These are phyloP conservation scores for Amyloporia xantha DNA, from an alignment of 768 basidiomycete species.

Conservation along the genomic window DNA sequence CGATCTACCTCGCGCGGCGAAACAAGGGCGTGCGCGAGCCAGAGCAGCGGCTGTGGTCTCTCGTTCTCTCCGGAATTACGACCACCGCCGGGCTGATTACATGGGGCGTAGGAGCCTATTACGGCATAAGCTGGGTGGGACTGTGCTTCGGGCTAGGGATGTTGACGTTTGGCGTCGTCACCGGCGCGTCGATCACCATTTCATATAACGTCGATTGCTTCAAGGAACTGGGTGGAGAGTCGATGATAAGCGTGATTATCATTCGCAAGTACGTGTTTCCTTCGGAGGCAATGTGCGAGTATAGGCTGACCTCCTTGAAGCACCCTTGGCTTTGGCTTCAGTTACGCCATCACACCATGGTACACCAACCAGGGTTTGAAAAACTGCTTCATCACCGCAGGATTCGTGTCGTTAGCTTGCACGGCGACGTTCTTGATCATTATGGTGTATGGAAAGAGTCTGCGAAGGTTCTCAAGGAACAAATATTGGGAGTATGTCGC, in stretches of 20 bases:
- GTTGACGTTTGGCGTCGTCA: neutral
- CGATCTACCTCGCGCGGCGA: constrained; percentile 16
- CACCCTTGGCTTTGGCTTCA: neutral
- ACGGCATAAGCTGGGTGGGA: neutral
- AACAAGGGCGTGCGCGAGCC: constrained; percentile 16
- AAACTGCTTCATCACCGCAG: neutral
- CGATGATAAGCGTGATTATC: neutral
- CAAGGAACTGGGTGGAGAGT: neutral
- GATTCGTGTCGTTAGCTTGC: neutral
- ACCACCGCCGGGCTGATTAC: constrained; percentile 14
- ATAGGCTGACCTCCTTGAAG: neutral
- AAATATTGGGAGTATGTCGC: neutral
- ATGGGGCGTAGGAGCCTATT: neutral
- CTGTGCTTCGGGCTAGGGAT: neutral
- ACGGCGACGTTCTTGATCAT: neutral
- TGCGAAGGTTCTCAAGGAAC: neutral
- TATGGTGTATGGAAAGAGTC: neutral
- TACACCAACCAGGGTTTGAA: neutral
- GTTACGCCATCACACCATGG: neutral
- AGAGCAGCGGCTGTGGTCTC: constrained; percentile 21
- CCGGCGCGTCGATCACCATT: neutral
- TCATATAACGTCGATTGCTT: neutral
- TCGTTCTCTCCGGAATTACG: constrained; percentile 15
- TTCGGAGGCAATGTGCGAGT: neutral
- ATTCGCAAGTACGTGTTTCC: neutral